These are phyloP conservation scores for Fusarium bulbicola DNA, from an alignment of 2,329 filamentous ascomycete genomes.

Conservation along the genomic window DNA sequence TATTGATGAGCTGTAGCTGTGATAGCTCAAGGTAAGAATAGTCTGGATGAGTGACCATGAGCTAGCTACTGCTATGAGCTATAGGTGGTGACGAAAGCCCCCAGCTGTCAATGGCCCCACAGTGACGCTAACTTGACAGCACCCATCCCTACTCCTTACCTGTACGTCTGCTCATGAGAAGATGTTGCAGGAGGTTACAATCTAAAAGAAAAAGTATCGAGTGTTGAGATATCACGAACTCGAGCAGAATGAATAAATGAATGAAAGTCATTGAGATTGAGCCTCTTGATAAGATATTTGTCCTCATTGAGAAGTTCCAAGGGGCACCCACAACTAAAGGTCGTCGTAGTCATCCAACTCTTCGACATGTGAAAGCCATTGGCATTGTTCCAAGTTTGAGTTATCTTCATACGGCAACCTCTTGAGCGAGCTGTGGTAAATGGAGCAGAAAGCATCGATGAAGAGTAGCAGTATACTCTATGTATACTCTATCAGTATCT, in stretches of 20 bases:
- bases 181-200: not conserved
- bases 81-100: constrained; percentile 24
- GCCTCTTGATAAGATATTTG: not conserved
- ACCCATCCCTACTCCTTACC: not conserved
- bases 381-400: not conserved
- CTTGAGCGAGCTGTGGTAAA: not conserved
- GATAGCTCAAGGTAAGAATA: not conserved
- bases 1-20: not conserved
- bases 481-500: not conserved
- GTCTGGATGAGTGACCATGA: not conserved
- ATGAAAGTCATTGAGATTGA: too few species aligned
- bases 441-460: not conserved
- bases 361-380: constrained; percentile 13
- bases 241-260: not conserved
- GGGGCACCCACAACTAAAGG: not conserved
- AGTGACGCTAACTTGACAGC: constrained; percentile 29
- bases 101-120: constrained; percentile 8
- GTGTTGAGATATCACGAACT: not conserved
- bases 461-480: not conserved
- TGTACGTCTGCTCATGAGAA: not conserved
- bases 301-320: not conserved
- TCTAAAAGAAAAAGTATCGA: not conserved
- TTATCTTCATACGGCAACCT: not conserved
- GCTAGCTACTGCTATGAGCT: not conserved
- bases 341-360: not conserved